Conservation (phyloP, 2,329 filamentous ascomycete species). For the Cyphellophora attinorum region DNA sequence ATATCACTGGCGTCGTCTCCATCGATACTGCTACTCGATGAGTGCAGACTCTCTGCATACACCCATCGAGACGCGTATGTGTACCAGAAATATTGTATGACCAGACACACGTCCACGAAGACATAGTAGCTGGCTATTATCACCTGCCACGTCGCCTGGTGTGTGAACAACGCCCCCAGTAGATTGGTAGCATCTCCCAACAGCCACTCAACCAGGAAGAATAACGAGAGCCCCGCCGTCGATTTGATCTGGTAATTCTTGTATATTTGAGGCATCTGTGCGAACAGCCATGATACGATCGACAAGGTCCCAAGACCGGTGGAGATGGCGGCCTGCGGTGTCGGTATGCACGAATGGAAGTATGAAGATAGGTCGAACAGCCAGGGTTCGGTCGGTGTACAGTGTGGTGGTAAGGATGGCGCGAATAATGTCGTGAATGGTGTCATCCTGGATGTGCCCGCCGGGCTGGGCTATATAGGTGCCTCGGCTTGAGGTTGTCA, state of each 20-base stretch:
- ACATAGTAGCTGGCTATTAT: constrained; percentile 58
- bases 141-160: constrained; percentile 58
- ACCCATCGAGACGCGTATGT: constrained; percentile 44
- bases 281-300: constrained; percentile 60
- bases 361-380: constrained; percentile 48
- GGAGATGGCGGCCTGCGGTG: constrained; percentile 52
- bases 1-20: constrained; percentile 22
- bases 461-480: too few species aligned
- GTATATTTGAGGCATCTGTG: constrained; percentile 59
- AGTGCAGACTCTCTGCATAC: constrained; percentile 23
- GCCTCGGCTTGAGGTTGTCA: too few species aligned
- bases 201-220: constrained; percentile 58
- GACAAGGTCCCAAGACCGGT: constrained; percentile 51
- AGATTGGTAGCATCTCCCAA: constrained; percentile 56
- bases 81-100: constrained; percentile 58
- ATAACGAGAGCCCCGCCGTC: constrained; percentile 55
- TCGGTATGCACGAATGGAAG: constrained; percentile 55
- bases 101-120: constrained; percentile 53
- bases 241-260: constrained; percentile 57
- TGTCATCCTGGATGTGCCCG: too few species aligned
- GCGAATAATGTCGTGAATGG: not conserved
- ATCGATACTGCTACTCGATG: constrained; percentile 18
- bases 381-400: constrained; percentile 50
- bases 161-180: constrained; percentile 52
- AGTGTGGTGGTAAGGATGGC: constrained; percentile 42